These are phyloP conservation scores for Didymella pinodella DNA, from an alignment of 2,329 filamentous ascomycete species.

Conservation along the genomic window DNA sequence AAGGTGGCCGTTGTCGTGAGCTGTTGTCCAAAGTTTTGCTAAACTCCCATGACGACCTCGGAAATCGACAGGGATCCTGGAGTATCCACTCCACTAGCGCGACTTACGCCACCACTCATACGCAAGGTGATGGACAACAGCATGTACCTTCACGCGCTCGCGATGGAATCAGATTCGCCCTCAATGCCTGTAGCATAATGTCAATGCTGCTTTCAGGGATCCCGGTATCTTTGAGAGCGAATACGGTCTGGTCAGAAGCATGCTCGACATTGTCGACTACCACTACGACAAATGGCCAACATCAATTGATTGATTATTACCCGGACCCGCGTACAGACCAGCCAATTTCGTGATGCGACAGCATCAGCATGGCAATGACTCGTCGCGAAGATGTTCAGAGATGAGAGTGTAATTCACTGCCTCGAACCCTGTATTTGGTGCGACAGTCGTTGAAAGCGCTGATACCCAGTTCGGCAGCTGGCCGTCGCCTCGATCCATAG, in stretches of 20 bases:
- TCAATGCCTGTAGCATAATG: not conserved
- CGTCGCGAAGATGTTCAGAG: not conserved
- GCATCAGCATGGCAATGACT: not conserved
- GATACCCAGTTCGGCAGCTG: not conserved
- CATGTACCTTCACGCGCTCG: not conserved
- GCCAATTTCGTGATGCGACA: not conserved
- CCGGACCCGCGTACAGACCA: no score
- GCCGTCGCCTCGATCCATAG: not conserved
- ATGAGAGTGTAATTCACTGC: not conserved
- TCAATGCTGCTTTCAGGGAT: not conserved
- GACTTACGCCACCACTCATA: constrained; percentile 3
- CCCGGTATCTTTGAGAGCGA: not conserved
- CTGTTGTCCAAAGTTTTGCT: constrained; percentile 15
- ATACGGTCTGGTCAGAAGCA: not conserved
- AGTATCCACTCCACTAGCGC: constrained; percentile 10
- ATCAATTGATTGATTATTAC: no score
- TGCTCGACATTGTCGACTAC: not conserved
- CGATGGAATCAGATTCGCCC: not conserved
- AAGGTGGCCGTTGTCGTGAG: constrained; percentile 6
- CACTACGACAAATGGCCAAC: not conserved
- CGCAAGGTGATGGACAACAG: not conserved
- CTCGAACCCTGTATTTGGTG: not conserved
- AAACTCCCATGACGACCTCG: constrained; percentile 1
- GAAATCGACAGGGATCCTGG: not conserved
- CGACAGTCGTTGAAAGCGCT: not conserved